phyloP scores from a whole-genome alignment of 2,329 filamentous ascomycete species.

The Beauveria medogensis region DNA sequence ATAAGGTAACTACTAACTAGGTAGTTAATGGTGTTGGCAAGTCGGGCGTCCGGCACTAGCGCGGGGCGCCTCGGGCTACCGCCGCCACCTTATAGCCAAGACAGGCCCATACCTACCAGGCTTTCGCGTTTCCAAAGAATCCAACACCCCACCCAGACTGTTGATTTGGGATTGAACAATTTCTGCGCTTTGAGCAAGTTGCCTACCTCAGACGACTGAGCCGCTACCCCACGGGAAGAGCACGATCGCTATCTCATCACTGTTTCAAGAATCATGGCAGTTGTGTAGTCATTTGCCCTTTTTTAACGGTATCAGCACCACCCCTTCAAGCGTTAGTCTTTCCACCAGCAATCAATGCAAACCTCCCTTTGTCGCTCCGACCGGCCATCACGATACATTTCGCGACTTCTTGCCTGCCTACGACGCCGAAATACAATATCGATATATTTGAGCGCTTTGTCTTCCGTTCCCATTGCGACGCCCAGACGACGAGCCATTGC shows the following conservation, averaged over 20 bases:
- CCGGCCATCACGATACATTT: not conserved
- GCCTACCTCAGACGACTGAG: not conserved
- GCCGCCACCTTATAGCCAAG: slow-evolving; percentile 3
- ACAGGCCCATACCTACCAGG: slow-evolving; percentile 2
- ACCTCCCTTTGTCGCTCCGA: slow-evolving; percentile 3
- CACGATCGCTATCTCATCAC: not conserved
- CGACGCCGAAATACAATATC: not conserved
- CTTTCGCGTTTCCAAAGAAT: slow-evolving; percentile 8
- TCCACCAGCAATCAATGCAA: slow-evolving; percentile 6
- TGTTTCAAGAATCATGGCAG: slow-evolving; percentile 1
- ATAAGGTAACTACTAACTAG: not conserved
- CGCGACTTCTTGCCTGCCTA: not conserved
- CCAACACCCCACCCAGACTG: slow-evolving; percentile 9
- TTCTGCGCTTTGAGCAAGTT: slow-evolving; percentile 6
- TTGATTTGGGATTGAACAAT: slow-evolving; percentile 8
- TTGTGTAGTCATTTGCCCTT: not conserved
- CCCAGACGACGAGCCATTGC: not conserved
- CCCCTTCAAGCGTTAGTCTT: not conserved
- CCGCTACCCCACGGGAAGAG: not conserved
- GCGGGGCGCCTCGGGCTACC: slow-evolving; percentile 6
- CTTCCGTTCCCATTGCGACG: not conserved
- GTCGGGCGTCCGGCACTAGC: not conserved
- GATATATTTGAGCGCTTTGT: not conserved
- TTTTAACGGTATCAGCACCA: slow-evolving; percentile 1
- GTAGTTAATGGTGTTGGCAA: not conserved